Conservation (phyloP, 176 grass and related monocot genomes). For the Canna indica region DNA sequence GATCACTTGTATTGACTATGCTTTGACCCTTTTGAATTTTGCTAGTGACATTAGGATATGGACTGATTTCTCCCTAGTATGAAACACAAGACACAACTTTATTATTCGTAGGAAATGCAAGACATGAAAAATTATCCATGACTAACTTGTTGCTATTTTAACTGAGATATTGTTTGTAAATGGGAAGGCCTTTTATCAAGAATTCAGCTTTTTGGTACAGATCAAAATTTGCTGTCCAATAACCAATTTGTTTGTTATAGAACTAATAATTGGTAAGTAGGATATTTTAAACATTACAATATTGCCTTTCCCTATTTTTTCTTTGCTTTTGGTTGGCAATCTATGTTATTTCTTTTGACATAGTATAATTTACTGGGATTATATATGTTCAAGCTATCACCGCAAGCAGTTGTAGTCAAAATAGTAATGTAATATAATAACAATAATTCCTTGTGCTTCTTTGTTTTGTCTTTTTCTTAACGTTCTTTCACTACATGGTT, state of each 20-base stretch:
- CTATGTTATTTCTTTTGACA: not conserved
- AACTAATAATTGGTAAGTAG: too few species aligned
- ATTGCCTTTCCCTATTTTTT: not conserved
- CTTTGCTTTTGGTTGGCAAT: not conserved
- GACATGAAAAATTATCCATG: too few species aligned
- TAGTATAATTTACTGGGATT: not conserved
- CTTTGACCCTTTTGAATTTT: not conserved
- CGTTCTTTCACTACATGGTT: slow-evolving; percentile 11
- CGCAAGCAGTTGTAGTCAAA: not conserved
- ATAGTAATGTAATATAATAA: not conserved
- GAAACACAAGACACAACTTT: too few species aligned
- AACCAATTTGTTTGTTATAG: not conserved
- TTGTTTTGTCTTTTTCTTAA: not conserved
- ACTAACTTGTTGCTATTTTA: not conserved
- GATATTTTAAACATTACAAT: too few species aligned
- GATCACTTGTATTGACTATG: not conserved
- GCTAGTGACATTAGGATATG: not conserved
- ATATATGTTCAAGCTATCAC: not conserved
- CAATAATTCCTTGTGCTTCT: not conserved
- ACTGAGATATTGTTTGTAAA: not conserved
- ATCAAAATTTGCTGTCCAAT: not conserved
- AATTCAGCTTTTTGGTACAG: not conserved
- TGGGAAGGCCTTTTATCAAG: not conserved
- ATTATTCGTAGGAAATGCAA: too few species aligned
- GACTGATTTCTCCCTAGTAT: not conserved